These are phyloP conservation scores for Paramecium sexaurelia DNA, from an alignment of 73 alveolate genomes.

Conservation along the genomic window DNA sequence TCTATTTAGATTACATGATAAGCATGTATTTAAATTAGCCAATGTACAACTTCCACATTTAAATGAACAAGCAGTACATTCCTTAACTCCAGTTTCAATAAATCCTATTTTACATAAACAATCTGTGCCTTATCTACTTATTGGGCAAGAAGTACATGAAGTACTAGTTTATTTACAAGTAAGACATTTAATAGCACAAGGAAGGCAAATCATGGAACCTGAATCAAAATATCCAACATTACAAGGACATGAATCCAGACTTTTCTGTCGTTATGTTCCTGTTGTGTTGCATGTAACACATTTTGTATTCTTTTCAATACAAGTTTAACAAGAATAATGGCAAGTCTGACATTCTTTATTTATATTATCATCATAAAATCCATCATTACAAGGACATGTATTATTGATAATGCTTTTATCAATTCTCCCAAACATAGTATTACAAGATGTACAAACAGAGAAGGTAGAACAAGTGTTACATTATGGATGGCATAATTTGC, in stretches of 20 bases:
- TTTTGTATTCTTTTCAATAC: background rate
- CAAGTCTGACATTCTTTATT: background rate
- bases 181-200: background rate
- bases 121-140: background rate
- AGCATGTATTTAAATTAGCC: background rate
- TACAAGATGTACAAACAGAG: background rate
- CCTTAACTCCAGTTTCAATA: background rate
- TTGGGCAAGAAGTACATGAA: background rate
- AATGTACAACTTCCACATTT: constrained; percentile 7
- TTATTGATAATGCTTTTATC: background rate
- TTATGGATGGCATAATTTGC: background rate
- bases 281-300: background rate
- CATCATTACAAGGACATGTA: background rate
- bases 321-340: background rate
- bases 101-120: background rate
- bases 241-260: background rate
- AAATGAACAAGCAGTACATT: background rate
- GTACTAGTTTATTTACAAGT: background rate
- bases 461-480: background rate
- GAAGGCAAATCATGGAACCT: background rate
- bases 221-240: background rate
- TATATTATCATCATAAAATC: constrained; percentile 1
- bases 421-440: background rate
- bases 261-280: background rate
- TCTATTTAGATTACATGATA: background rate